phyloP scores from a whole-genome alignment of 177 flowering plant species.

The Vitis hybrid region DNA sequence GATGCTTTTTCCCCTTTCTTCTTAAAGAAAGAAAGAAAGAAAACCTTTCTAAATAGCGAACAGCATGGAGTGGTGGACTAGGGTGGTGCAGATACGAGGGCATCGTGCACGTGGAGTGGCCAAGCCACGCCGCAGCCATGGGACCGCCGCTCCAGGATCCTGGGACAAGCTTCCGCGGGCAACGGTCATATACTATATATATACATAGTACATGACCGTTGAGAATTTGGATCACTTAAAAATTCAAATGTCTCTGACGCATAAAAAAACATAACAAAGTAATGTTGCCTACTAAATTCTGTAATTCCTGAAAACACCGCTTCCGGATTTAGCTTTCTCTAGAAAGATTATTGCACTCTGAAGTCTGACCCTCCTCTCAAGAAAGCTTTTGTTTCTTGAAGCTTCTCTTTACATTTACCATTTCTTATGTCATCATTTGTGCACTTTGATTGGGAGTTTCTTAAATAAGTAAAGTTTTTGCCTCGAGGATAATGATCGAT shows the following conservation, averaged over 20 bases:
- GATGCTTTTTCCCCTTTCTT: background rate
- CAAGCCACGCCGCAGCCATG: constrained; percentile 9
- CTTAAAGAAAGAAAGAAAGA: background rate
- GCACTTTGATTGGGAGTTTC: too few species aligned
- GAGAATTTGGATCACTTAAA: background rate
- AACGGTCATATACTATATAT: constrained; percentile 15
- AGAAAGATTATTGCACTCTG: too few species aligned
- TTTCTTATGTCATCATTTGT: too few species aligned
- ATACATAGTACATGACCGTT: constrained; percentile 15
- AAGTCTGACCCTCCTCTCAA: background rate
- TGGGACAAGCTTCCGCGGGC: constrained; percentile 10
- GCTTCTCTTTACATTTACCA: too few species aligned
- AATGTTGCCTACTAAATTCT: too few species aligned
- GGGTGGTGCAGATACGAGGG: background rate
- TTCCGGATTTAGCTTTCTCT: too few species aligned
- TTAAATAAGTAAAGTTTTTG: too few species aligned
- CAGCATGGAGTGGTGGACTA: background rate
- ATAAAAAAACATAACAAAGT: too few species aligned
- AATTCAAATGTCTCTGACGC: background rate
- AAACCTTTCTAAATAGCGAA: background rate
- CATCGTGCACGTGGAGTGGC: background rate
- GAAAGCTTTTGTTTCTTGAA: background rate
- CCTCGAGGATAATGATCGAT: too few species aligned
- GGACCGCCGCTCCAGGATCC: constrained; percentile 8
- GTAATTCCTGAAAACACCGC: too few species aligned